Evolutionary conservation across 2,329 filamentous ascomycete genomes (phyloP).

Genomic region (Coniochaeta sp.): DNA sequence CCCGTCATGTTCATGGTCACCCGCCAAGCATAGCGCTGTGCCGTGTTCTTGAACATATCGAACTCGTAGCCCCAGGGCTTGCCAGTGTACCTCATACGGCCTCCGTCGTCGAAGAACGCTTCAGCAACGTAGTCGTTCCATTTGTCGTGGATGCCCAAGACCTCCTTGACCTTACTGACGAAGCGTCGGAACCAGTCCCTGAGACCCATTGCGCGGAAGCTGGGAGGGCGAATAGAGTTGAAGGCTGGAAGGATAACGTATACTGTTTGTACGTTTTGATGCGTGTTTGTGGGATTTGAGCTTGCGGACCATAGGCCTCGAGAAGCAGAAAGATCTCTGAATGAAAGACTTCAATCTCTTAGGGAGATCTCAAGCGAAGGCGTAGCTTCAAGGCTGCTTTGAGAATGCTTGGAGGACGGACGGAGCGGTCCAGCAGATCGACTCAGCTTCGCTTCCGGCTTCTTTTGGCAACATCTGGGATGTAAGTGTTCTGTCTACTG

Average conservation of each 20-base stretch:
- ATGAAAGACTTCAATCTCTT: neutral
- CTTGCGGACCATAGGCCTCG: neutral
- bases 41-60: neutral
- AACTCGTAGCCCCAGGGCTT: neutral
- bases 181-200: constrained; percentile 1
- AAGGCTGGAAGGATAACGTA: neutral
- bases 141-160: constrained; percentile 2
- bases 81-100: neutral
- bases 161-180: constrained; percentile 1
- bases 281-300: neutral
- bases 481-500: neutral
- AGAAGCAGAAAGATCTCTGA: neutral
- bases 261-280: neutral
- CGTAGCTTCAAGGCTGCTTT: too few relatives aligned
- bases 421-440: too few relatives aligned
- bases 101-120: constrained; percentile 1
- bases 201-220: neutral
- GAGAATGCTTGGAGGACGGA: too few relatives aligned
- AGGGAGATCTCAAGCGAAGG: neutral
- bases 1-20: neutral
- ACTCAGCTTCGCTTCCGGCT: neutral
- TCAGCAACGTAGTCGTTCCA: constrained; percentile 2
- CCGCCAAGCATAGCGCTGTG: neutral
- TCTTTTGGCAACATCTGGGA: neutral
- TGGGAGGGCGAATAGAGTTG: neutral